These are phyloP conservation scores for Zymoseptoria brevis DNA, from an alignment of 2,329 filamentous ascomycete species.

Conservation along the genomic window DNA sequence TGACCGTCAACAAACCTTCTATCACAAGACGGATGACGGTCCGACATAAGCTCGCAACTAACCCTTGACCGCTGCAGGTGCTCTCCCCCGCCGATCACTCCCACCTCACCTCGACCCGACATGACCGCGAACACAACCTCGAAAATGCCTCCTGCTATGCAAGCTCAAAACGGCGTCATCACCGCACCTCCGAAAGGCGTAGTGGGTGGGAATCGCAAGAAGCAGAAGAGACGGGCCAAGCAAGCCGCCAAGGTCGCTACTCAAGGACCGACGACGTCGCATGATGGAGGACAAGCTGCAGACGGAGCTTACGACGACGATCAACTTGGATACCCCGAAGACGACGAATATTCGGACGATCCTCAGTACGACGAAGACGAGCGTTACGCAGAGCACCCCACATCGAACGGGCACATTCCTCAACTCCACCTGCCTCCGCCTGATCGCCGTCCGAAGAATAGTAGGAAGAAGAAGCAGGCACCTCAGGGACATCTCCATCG, in stretches of 20 bases:
- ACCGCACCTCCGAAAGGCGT: conserved; percentile 23
- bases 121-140: conserved; percentile 11
- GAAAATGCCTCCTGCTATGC: conserved; percentile 21
- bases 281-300: conserved; percentile 34
- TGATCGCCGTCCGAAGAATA: conserved; percentile 42
- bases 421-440: conserved; percentile 20
- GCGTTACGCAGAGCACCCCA: conserved; percentile 24
- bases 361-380: conserved; percentile 26
- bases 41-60: conserved; percentile 7
- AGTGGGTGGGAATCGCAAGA: conserved; percentile 71
- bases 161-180: conserved; percentile 33
- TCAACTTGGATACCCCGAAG: conserved; percentile 28
- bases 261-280: conserved; percentile 28
- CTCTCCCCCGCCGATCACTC: conserved; percentile 18
- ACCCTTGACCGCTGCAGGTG: conserved; percentile 8
- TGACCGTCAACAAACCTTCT: conserved; percentile 1
- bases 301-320: conserved; percentile 32
- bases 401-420: conserved; percentile 34
- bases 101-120: conserved; percentile 21
- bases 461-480: conserved; percentile 54
- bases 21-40: background rate
- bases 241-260: conserved; percentile 60
- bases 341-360: conserved; percentile 20
- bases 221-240: conserved; percentile 87
- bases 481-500: conserved; percentile 10